Evolutionary conservation across 495 filamentous ascomycete species (phyloP), one percentile per base, ranked within the genome.

Genomic region (Hyaloscypha hepaticicola): DNA sequence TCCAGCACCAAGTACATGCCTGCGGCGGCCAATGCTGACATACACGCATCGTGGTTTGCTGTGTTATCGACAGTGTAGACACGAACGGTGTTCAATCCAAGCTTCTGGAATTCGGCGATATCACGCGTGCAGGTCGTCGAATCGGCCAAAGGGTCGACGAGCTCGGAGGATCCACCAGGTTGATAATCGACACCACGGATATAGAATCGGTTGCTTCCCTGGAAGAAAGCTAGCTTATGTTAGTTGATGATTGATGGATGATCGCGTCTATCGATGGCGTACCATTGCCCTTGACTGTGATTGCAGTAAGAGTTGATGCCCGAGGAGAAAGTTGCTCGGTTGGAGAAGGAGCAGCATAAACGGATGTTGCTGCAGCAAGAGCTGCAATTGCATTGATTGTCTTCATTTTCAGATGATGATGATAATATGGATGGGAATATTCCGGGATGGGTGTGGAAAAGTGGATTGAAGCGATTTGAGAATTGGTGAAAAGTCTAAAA

Each of bases 101-200:
- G 80, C 67, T 92, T 84, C 76, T 89, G 83, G 85, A 97, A 96
- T 67, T 92, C 79, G 21, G 79, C 76, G 72, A 97, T 90, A 75
- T 98, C 94, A 61, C 94, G 90, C 73, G 83, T 83, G 83, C 94
- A 98, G 60, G 77, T 77, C 0, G 75, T 74, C 21, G 76, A 70
- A 70, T 96, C 87, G 57, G 92, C 87, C 56, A 98, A 87, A 51
- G 94, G 93, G 70, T 99, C 94, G 1, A 63, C 70, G 60, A 90
- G 82, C 58, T 87, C 78, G 25, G 92, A 93, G 24, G 90, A 89
- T 65, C 94, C 94, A 66, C 94, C 93, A 56, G 93, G 93, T 75
- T 97, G 93, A 77, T 96, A 97, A 81, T 97, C 94, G 67, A 98
- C 88, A 73, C 94, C 94, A 51, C 92, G 90, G 58, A 98, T 86